A percentile compares a stretch with the other conserved stretches of the same genome.
phyloP scores from a whole-genome alignment of 257 asterid species.

The Agastache rugosa region DNA sequence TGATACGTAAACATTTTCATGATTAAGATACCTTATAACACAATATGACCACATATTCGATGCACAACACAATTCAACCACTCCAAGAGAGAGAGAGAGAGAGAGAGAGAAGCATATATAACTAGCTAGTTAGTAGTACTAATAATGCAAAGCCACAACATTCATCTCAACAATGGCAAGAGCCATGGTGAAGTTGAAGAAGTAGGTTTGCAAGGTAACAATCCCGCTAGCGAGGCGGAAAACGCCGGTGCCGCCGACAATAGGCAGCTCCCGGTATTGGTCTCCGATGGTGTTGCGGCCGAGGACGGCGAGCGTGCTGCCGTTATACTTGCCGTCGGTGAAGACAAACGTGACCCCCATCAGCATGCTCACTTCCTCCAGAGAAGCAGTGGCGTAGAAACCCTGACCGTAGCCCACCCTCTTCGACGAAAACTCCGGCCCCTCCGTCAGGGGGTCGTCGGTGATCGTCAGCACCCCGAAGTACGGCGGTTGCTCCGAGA shows the following conservation, averaged over 20 bases:
- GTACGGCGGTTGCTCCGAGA: slow-evolving; percentile 33
- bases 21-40: too few relatives aligned
- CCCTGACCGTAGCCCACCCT: slow-evolving; percentile 52
- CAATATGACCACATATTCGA: neutral
- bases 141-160: slow-evolving; percentile 36
- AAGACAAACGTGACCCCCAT: slow-evolving; percentile 45
- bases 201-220: slow-evolving; percentile 40
- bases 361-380: slow-evolving; percentile 35
- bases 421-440: slow-evolving; percentile 36
- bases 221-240: slow-evolving; percentile 52
- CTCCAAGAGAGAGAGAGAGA: neutral
- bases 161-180: slow-evolving; percentile 38
- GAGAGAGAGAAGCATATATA: too few relatives aligned
- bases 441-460: slow-evolving; percentile 45
- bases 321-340: slow-evolving; percentile 39
- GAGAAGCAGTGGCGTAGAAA: slow-evolving; percentile 38
- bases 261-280: slow-evolving; percentile 46
- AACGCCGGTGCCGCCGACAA: slow-evolving; percentile 48
- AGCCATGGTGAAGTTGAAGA: slow-evolving; percentile 29
- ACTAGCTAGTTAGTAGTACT: too few relatives aligned
- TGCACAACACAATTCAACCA: neutral
- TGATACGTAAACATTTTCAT: too few relatives aligned
- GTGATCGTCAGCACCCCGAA: slow-evolving; percentile 41
- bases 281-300: slow-evolving; percentile 43
- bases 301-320: slow-evolving; percentile 41